These are phyloP conservation scores for Lentinula boryana DNA, from an alignment of 768 basidiomycete genomes.

Conservation along the genomic window DNA sequence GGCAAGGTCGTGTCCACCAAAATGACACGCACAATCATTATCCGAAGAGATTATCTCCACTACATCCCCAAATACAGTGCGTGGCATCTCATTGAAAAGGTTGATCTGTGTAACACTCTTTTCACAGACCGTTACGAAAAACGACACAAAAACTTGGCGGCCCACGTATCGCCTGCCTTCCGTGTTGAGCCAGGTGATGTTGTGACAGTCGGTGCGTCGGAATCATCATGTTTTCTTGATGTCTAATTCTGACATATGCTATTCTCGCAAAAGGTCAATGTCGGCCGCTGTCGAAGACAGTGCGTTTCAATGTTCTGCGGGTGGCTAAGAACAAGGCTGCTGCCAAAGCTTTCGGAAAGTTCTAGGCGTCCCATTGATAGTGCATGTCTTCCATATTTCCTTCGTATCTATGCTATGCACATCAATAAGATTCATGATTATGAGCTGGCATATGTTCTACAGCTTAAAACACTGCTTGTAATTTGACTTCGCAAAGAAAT, in stretches of 20 bases:
- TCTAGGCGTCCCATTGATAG: constrained; percentile 36
- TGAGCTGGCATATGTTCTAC: background rate
- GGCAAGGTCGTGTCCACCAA: constrained; percentile 98
- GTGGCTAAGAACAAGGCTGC: constrained; percentile 92
- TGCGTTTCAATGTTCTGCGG: constrained; percentile 98
- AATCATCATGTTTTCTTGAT: background rate
- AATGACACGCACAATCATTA: constrained; percentile 98
- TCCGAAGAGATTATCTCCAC: constrained; percentile 92
- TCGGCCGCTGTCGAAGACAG: constrained; percentile 97
- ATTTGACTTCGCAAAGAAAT: background rate
- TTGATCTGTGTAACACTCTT: constrained; percentile 1
- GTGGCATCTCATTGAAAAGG: constrained; percentile 23
- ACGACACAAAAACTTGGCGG: constrained; percentile 97
- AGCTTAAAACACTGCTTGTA: background rate
- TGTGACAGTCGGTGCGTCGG: constrained; percentile 88
- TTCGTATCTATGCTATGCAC: constrained; percentile 20
- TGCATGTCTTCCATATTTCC: constrained; percentile 4
- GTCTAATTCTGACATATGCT: constrained; percentile 2
- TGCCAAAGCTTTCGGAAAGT: constrained; percentile 91
- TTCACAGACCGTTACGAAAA: constrained; percentile 91
- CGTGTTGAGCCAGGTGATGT: constrained; percentile 92
- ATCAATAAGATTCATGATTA: constrained; percentile 19
- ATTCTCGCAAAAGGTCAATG: constrained; percentile 70
- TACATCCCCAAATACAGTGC: constrained; percentile 98
- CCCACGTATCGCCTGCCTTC: constrained; percentile 97